Evolutionary conservation across 768 basidiomycete genomes (phyloP).

Genomic region (Suillus sp.): DNA sequence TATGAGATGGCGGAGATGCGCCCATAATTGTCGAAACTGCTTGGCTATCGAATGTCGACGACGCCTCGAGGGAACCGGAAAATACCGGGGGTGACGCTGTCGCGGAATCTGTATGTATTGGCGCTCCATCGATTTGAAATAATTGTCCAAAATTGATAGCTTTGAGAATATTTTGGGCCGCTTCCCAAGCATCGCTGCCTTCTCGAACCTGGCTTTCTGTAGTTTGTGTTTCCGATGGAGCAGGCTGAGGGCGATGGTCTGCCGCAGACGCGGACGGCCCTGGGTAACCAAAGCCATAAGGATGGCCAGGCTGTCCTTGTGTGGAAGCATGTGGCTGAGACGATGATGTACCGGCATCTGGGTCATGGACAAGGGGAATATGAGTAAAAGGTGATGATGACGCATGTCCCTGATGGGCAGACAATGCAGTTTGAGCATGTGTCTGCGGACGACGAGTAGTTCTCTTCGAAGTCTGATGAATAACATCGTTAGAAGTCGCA

Average conservation of each 20-base stretch:
- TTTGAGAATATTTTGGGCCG: slow-evolving; percentile 74
- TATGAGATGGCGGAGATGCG: slow-evolving; percentile 8
- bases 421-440: slow-evolving; percentile 31
- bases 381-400: slow-evolving; percentile 62
- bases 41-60: slow-evolving; percentile 12
- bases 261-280: slow-evolving; percentile 12
- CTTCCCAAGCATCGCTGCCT: slow-evolving; percentile 70
- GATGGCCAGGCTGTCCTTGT: slow-evolving; percentile 38
- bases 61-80: slow-evolving; percentile 1
- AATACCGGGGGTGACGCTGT: not conserved
- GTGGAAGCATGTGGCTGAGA: slow-evolving; percentile 35
- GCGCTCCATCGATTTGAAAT: slow-evolving; percentile 36
- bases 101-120: slow-evolving; percentile 7
- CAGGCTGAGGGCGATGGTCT: slow-evolving; percentile 29
- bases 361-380: slow-evolving; percentile 43
- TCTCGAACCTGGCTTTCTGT: slow-evolving; percentile 32
- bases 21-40: slow-evolving; percentile 7
- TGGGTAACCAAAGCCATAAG: slow-evolving; percentile 41
- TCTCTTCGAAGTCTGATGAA: slow-evolving; percentile 64
- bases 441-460: slow-evolving; percentile 81
- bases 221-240: slow-evolving; percentile 20
- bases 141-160: slow-evolving; percentile 73
- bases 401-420: slow-evolving; percentile 28
- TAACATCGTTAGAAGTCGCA: not conserved
- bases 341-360: slow-evolving; percentile 36